Evolutionary conservation across 2,329 filamentous ascomycete species (phyloP).

Genomic region (Verticillium nubilum): DNA sequence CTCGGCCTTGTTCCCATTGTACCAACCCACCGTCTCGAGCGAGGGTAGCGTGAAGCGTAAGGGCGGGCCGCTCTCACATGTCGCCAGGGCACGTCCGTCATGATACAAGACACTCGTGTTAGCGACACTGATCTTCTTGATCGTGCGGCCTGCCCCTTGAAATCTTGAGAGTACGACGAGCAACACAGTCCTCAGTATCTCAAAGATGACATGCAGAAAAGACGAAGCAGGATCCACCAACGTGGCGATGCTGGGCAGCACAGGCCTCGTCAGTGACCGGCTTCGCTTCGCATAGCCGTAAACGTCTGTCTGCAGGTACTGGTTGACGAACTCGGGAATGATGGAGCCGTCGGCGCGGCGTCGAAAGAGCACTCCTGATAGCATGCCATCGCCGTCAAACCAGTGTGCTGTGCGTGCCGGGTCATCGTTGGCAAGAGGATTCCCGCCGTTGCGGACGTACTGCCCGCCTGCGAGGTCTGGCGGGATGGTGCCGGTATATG

Average conservation of each 20-base stretch:
- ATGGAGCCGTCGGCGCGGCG: conserved; percentile 35
- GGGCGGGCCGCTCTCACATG: conserved; percentile 66
- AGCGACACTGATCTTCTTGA: conserved; percentile 65
- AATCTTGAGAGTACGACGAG: conserved; percentile 46
- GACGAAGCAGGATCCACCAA: conserved; percentile 54
- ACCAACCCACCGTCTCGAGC: conserved; percentile 67
- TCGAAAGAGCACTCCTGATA: conserved; percentile 59
- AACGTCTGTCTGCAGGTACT: conserved; percentile 63
- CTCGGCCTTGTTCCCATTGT: conserved; percentile 53
- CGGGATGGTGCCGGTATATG: conserved; percentile 54
- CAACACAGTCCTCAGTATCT: conserved; percentile 51
- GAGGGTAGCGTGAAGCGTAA: conserved; percentile 59
- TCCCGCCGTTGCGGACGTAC: conserved; percentile 68
- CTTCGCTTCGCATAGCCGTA: conserved; percentile 49
- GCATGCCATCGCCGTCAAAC: conserved; percentile 74
- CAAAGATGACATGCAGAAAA: conserved; percentile 40
- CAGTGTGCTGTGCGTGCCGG: conserved; percentile 60
- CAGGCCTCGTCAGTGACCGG: conserved; percentile 42
- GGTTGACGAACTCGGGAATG: conserved; percentile 61
- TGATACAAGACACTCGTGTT: conserved; percentile 65
- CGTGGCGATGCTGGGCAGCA: conserved; percentile 63
- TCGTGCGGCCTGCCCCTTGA: conserved; percentile 27
- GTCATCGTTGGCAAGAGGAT: conserved; percentile 58
- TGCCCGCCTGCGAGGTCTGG: conserved; percentile 62
- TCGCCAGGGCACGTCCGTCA: conserved; percentile 62